Conservation (phyloP, 331 rosid species). For the Acacia concinna region DNA sequence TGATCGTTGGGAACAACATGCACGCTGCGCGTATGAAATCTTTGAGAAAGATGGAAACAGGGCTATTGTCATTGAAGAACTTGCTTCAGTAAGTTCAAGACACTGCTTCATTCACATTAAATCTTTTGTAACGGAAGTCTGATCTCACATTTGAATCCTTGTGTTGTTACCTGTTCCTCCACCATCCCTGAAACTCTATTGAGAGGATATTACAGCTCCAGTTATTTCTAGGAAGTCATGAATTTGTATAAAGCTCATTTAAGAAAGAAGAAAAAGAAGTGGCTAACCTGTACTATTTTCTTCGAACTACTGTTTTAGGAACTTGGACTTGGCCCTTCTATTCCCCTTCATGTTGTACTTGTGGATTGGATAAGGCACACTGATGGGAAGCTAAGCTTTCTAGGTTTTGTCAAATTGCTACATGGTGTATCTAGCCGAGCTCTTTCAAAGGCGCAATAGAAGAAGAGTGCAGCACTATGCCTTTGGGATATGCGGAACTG, state of each 20-base stretch:
- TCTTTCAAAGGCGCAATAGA: constrained; percentile 48
- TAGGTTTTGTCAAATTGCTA: constrained; percentile 66
- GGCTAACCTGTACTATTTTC: background rate
- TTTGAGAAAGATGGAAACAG: constrained; percentile 72
- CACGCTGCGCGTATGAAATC: constrained; percentile 69
- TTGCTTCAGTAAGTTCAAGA: constrained; percentile 59
- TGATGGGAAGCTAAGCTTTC: constrained; percentile 79
- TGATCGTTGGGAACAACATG: constrained; percentile 73
- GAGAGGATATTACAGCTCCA: background rate
- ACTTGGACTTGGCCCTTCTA: constrained; percentile 83
- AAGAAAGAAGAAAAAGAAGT: background rate
- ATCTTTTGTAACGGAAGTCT: background rate
- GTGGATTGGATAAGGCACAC: constrained; percentile 80
- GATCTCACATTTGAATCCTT: background rate
- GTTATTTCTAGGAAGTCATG: background rate
- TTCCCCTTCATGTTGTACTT: constrained; percentile 69
- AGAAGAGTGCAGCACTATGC: background rate
- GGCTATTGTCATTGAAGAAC: constrained; percentile 70
- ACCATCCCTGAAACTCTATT: background rate
- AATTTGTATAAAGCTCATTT: background rate
- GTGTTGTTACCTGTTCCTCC: background rate
- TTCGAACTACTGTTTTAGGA: constrained; percentile 40
- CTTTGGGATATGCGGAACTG: background rate
- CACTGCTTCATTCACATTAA: background rate
- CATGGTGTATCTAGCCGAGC: constrained; percentile 65